Conservation (phyloP, 2,329 filamentous ascomycete genomes). For the Trichoderma arundinaceum region DNA sequence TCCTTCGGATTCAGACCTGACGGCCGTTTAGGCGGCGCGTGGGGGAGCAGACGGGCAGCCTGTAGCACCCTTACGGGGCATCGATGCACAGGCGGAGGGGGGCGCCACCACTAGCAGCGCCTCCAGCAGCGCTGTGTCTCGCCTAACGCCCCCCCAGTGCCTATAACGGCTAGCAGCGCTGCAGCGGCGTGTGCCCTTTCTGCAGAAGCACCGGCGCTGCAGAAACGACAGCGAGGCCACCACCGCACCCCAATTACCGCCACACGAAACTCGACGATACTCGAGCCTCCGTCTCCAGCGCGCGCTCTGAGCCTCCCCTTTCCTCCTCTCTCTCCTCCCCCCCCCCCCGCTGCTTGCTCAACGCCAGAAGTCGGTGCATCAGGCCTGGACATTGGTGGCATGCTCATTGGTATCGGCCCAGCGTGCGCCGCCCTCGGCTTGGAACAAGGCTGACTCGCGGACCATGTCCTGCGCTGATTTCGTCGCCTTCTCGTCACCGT, state of each 20-base stretch:
- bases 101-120: neutral
- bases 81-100: too few relatives aligned
- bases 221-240: slow-evolving; percentile 16
- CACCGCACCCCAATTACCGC: slow-evolving; percentile 18
- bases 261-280: slow-evolving; percentile 27
- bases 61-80: too few relatives aligned
- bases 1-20: too few relatives aligned
- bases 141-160: slow-evolving; percentile 29
- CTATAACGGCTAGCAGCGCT: slow-evolving; percentile 18
- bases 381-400: slow-evolving; percentile 32
- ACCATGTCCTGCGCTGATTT: slow-evolving; percentile 46
- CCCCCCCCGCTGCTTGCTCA: neutral
- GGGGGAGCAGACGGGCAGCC: too few relatives aligned
- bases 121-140: slow-evolving; percentile 13
- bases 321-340: neutral
- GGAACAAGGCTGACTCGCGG: slow-evolving; percentile 41
- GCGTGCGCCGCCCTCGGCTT: slow-evolving; percentile 38
- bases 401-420: slow-evolving; percentile 33
- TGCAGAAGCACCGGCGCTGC: slow-evolving; percentile 15
- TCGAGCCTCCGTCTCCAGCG: slow-evolving; percentile 3
- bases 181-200: slow-evolving; percentile 22
- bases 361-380: neutral
- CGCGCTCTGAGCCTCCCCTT: slow-evolving; percentile 5
- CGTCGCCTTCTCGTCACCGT: slow-evolving; percentile 38
- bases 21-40: too few relatives aligned